Conservation (phyloP, 805 yeast species). For the Komagataella populi region DNA sequence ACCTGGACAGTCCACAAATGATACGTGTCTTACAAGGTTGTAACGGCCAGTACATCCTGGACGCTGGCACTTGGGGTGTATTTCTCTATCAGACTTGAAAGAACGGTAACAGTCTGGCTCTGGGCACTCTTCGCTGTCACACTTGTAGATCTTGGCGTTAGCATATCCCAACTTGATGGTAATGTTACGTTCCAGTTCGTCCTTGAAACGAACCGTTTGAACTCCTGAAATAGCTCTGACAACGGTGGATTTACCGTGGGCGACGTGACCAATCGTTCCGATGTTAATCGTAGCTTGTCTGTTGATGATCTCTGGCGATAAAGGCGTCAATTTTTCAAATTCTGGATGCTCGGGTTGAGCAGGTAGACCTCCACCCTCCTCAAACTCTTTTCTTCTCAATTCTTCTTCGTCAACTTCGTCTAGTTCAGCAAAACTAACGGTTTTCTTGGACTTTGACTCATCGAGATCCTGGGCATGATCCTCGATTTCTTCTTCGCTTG, state of each 20-base stretch:
- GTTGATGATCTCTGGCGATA: constrained; percentile 89
- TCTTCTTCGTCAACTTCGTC: constrained; percentile 59
- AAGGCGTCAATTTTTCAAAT: constrained; percentile 66
- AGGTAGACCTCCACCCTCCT: constrained; percentile 97
- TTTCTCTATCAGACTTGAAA: constrained; percentile 89
- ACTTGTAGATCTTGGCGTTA: constrained; percentile 93
- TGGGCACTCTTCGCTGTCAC: constrained; percentile 75
- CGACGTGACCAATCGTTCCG: constrained; percentile 98
- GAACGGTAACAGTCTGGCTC: constrained; percentile 94
- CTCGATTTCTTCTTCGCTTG: constrained; percentile 17
- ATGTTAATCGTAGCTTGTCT: constrained; percentile 98
- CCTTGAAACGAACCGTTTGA: constrained; percentile 97
- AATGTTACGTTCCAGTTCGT: constrained; percentile 97
- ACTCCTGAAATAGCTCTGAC: constrained; percentile 99
- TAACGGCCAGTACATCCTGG: constrained; percentile 86
- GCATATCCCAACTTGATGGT: constrained; percentile 98
- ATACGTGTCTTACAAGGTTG: constrained; percentile 86
- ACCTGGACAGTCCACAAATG: constrained; percentile 99
- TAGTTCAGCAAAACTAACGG: constrained; percentile 70
- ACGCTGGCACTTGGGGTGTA: constrained; percentile 81
- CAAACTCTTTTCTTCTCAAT: constrained; percentile 70
- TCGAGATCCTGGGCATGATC: constrained; percentile 26
- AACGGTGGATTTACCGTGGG: constrained; percentile 96
- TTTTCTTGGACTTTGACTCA: constrained; percentile 38
- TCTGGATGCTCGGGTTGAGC: constrained; percentile 91